A percentile compares a stretch with the other conserved stretches of the same genome.
These are phyloP conservation scores for Zelopaecilomyces penicillatus DNA, from an alignment of 2,329 filamentous ascomycete genomes.

Conservation along the genomic window DNA sequence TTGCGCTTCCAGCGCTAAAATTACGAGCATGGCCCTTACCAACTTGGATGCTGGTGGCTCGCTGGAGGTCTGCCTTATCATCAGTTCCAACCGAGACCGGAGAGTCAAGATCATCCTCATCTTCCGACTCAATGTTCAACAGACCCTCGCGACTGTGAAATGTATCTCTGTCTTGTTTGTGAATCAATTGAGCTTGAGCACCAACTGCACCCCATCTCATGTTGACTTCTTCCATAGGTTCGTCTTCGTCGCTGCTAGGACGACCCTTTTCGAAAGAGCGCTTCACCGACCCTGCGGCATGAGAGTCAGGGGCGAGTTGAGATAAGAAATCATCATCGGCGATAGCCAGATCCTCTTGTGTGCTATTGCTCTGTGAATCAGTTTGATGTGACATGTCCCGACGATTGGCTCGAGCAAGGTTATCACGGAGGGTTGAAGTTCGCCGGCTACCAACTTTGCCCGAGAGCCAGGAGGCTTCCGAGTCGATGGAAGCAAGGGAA, in stretches of 20 bases:
- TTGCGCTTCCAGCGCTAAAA: slow-evolving; percentile 71
- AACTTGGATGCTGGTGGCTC: slow-evolving; percentile 64
- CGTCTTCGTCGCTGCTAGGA: slow-evolving; percentile 52
- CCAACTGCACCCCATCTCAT: slow-evolving; percentile 45
- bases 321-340: slow-evolving; percentile 67
- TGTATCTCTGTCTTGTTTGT: slow-evolving; percentile 30
- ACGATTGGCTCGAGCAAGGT: slow-evolving; percentile 23
- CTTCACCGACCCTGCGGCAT: slow-evolving; percentile 17
- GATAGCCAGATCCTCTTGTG: slow-evolving; percentile 56
- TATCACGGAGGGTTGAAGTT: slow-evolving; percentile 38
- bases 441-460: slow-evolving; percentile 52
- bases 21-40: slow-evolving; percentile 58
- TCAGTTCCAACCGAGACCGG: slow-evolving; percentile 17
- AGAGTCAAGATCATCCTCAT: slow-evolving; percentile 22
- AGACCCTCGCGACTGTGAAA: slow-evolving; percentile 47
- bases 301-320: slow-evolving; percentile 27
- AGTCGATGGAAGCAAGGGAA: slow-evolving; percentile 89
- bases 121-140: slow-evolving; percentile 32
- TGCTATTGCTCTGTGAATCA: slow-evolving; percentile 30
- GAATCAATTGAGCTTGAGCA: slow-evolving; percentile 47
- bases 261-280: slow-evolving; percentile 42
- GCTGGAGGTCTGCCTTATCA: slow-evolving; percentile 39
- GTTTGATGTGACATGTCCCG: slow-evolving; percentile 27
- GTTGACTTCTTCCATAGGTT: slow-evolving; percentile 32
- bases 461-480: slow-evolving; percentile 91